Percentiles rank a stretch among this genome's conserved stretches.
phyloP scores from a whole-genome alignment of 169 alveolate species.

The Cardiosporidium cionae region DNA sequence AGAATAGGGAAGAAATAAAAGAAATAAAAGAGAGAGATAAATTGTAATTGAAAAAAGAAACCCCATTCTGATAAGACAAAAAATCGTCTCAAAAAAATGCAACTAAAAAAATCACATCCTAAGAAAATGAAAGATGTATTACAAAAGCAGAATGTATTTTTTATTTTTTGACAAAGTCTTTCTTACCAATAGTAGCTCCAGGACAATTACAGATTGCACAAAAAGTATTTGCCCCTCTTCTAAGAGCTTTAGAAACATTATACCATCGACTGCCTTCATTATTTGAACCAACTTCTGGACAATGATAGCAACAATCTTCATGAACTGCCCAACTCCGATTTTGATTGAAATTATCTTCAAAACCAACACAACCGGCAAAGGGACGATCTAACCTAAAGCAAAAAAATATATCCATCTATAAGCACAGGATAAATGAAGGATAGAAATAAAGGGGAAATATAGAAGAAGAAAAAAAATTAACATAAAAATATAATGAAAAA shows the following conservation, averaged over 20 bases:
- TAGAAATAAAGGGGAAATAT: too few relatives aligned
- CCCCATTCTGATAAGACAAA: too few relatives aligned
- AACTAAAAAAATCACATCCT: background rate
- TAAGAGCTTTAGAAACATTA: slow-evolving; percentile 1
- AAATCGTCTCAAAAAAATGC: background rate
- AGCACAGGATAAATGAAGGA: too few relatives aligned
- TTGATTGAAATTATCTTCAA: background rate
- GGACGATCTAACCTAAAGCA: slow-evolving; percentile 9
- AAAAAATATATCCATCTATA: too few relatives aligned
- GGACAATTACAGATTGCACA: slow-evolving; percentile 9
- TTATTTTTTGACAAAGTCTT: background rate
- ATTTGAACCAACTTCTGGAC: slow-evolving; percentile 11
- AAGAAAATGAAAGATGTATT: too few relatives aligned
- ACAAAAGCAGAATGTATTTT: too few relatives aligned
- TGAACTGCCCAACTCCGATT: slow-evolving; percentile 12
- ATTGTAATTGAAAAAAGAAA: too few relatives aligned
- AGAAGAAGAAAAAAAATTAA: too few relatives aligned
- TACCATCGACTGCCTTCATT: slow-evolving; percentile 27
- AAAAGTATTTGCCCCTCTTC: background rate
- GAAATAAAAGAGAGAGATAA: too few relatives aligned
- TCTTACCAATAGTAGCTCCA: slow-evolving; percentile 5
- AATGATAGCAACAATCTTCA: slow-evolving; percentile 23
- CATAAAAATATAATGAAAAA: too few relatives aligned
- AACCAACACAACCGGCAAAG: slow-evolving; percentile 16
- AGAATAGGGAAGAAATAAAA: too few relatives aligned